Conservation (phyloP, 345 rosid genomes). For the Atalantia buxifolia region DNA sequence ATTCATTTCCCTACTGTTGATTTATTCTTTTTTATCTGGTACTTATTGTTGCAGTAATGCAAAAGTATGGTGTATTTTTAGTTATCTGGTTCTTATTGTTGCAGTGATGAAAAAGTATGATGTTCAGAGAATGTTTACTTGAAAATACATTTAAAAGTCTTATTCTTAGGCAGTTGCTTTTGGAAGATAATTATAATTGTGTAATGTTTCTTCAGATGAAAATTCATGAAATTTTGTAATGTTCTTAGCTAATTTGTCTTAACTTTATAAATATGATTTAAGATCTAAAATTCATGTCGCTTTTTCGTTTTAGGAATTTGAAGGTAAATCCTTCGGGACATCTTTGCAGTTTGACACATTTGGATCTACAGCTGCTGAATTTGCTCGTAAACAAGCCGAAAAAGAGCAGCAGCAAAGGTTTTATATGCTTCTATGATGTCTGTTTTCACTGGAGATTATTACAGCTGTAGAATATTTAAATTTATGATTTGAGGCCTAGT, state of each 20-base stretch:
- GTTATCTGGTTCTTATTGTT: neutral
- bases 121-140: neutral
- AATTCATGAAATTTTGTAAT: neutral
- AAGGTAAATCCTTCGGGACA: slow-evolving; percentile 61
- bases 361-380: slow-evolving; percentile 93
- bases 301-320: slow-evolving; percentile 65
- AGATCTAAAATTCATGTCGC: slow-evolving; percentile 3
- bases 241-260: neutral
- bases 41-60: neutral
- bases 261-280: neutral
- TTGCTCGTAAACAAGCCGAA: slow-evolving; percentile 81
- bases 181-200: neutral
- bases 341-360: slow-evolving; percentile 92
- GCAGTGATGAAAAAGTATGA: neutral
- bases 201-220: neutral
- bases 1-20: neutral
- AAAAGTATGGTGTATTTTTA: neutral
- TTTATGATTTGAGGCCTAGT: slow-evolving; percentile 6
- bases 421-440: slow-evolving; percentile 16
- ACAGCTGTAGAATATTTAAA: slow-evolving; percentile 10
- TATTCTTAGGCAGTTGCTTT: neutral
- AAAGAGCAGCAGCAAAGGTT: slow-evolving; percentile 87
- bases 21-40: neutral
- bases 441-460: slow-evolving; percentile 8
- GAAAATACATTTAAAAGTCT: neutral